Conservation (phyloP, 2,329 filamentous ascomycete genomes). For the Fusarium torulosum region DNA sequence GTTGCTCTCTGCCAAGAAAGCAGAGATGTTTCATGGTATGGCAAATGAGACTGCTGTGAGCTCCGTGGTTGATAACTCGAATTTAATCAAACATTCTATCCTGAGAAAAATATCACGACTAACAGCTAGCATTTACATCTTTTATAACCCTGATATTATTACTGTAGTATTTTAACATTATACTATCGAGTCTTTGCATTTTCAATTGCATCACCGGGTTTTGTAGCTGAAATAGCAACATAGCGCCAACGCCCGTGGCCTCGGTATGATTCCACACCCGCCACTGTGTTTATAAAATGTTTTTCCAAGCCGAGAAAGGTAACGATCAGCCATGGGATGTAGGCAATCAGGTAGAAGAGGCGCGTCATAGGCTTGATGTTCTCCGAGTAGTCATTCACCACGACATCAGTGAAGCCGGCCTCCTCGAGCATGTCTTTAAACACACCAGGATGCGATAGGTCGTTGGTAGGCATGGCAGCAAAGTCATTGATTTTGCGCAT, state of each 20-base stretch:
- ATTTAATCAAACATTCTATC: too few relatives aligned
- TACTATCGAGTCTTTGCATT: background rate
- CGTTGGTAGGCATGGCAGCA: slow-evolving; percentile 61
- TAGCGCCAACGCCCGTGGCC: slow-evolving; percentile 19
- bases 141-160: too few relatives aligned
- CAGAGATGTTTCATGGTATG: too few relatives aligned
- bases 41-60: too few relatives aligned
- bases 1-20: too few relatives aligned
- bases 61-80: too few relatives aligned
- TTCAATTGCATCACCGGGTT: slow-evolving; percentile 15
- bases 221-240: slow-evolving; percentile 16
- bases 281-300: slow-evolving; percentile 29
- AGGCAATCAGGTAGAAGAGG: slow-evolving; percentile 59
- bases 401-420: slow-evolving; percentile 60
- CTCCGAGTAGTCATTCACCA: slow-evolving; percentile 58
- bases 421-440: slow-evolving; percentile 58
- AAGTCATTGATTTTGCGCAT: slow-evolving; percentile 57
- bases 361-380: slow-evolving; percentile 63
- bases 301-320: slow-evolving; percentile 18
- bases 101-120: too few relatives aligned
- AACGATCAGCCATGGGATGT: slow-evolving; percentile 15
- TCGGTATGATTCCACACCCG: slow-evolving; percentile 21
- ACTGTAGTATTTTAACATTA: too few relatives aligned
- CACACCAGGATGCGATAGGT: slow-evolving; percentile 54
- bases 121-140: too few relatives aligned